These are phyloP conservation scores for Trichoderma oligosporum DNA, from an alignment of 2,329 filamentous ascomycete species.

Conservation along the genomic window DNA sequence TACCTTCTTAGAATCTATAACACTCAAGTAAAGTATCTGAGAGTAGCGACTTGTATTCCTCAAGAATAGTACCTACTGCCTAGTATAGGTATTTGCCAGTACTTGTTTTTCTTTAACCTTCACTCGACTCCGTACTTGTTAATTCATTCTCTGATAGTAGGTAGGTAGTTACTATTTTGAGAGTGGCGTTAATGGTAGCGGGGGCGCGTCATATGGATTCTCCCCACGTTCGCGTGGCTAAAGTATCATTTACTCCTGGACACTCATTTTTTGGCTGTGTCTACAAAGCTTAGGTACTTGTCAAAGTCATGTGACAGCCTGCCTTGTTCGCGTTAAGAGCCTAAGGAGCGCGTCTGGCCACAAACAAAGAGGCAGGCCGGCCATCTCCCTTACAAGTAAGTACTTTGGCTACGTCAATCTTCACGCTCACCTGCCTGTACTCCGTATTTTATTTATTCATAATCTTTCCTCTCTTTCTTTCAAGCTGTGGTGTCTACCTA, in stretches of 20 bases:
- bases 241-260: slow-evolving; percentile 4
- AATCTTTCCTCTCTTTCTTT: background rate
- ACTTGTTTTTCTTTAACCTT: too few species aligned
- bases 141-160: too few species aligned
- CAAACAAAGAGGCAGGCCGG: slow-evolving; percentile 4
- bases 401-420: slow-evolving; percentile 6
- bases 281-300: background rate
- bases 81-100: too few species aligned
- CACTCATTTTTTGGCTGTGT: too few species aligned
- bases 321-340: slow-evolving; percentile 36
- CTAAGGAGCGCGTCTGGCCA: slow-evolving; percentile 18
- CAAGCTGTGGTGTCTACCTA: too few species aligned
- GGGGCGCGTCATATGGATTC: background rate
- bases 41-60: too few species aligned
- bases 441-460: background rate
- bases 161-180: background rate
- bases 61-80: too few species aligned
- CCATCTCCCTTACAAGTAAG: background rate
- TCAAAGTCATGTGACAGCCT: slow-evolving; percentile 35
- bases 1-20: too few species aligned
- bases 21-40: too few species aligned
- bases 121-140: too few species aligned
- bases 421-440: background rate
- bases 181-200: background rate
- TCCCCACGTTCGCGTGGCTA: background rate